Evolutionary conservation across 305 asterid species (phyloP).

Genomic region (Fraxinus paxiana): DNA sequence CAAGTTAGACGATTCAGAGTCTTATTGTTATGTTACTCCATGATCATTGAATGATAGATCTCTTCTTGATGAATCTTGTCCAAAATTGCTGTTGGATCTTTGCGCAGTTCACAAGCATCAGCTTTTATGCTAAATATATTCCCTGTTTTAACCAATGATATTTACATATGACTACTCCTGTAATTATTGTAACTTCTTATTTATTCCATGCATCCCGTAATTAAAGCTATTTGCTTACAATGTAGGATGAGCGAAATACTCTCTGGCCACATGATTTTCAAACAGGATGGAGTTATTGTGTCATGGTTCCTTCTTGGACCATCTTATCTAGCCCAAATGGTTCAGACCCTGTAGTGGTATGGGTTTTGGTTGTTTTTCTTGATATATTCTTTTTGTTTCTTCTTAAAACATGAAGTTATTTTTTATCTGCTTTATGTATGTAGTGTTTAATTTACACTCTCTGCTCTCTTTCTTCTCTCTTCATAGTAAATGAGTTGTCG

Average conservation of each 20-base stretch:
- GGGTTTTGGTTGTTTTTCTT: conserved; percentile 6
- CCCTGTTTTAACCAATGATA: not conserved
- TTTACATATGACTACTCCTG: not conserved
- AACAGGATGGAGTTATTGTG: conserved; percentile 78
- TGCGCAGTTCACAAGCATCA: not conserved
- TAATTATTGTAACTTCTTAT: not conserved
- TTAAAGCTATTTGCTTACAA: not conserved
- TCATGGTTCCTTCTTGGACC: conserved; percentile 64
- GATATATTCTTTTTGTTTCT: not conserved
- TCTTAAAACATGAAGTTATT: conserved; percentile 1
- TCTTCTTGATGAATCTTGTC: not conserved
- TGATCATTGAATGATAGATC: conserved; percentile 7
- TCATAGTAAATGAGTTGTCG: not conserved
- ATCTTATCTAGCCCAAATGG: conserved; percentile 42
- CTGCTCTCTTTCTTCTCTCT: not conserved
- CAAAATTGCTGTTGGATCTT: not conserved
- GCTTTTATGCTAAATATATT: conserved; percentile 5
- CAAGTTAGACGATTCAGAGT: not conserved
- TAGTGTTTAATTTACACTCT: not conserved
- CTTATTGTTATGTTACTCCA: not conserved
- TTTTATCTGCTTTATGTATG: not conserved
- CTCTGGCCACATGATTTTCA: conserved; percentile 65
- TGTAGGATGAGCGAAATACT: conserved; percentile 59
- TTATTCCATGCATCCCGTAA: conserved; percentile 2
- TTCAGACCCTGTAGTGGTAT: conserved; percentile 65